These are phyloP conservation scores for Dipteronia dyeriana DNA, from an alignment of 345 rosid species.

Conservation along the genomic window DNA sequence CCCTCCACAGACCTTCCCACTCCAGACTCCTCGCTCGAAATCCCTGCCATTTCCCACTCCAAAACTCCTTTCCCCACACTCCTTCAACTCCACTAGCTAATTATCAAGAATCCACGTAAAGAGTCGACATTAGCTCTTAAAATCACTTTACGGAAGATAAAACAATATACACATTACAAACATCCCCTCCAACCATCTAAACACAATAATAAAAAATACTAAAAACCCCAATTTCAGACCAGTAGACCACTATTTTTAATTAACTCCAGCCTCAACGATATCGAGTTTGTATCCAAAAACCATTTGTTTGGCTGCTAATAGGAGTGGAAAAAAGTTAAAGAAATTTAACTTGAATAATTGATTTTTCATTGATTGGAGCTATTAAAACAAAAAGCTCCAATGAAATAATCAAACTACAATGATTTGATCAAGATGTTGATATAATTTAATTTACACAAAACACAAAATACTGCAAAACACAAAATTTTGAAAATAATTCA, in stretches of 20 bases:
- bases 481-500: not conserved
- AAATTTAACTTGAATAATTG: not conserved
- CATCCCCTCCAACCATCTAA: not conserved
- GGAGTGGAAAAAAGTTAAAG: not conserved
- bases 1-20: slow-evolving; percentile 71
- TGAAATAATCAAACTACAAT: not conserved
- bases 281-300: not conserved
- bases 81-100: slow-evolving; percentile 36
- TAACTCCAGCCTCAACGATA: not conserved
- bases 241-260: not conserved
- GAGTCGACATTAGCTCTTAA: slow-evolving; percentile 18
- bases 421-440: not conserved
- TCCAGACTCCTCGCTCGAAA: slow-evolving; percentile 64
- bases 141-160: not conserved
- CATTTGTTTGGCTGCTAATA: slow-evolving; percentile 10
- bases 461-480: not conserved
- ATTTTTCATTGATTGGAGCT: slow-evolving; percentile 5
- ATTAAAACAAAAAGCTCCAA: not conserved
- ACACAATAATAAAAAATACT: not conserved
- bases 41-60: slow-evolving; percentile 68
- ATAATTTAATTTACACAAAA: not conserved
- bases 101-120: slow-evolving; percentile 10
- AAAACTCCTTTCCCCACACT: slow-evolving; percentile 38
- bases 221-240: not conserved
- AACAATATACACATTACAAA: not conserved